Base-by-base conservation (phyloP, 176 grass and related monocot species). In the Urochloa ruziziensis region DNA sequence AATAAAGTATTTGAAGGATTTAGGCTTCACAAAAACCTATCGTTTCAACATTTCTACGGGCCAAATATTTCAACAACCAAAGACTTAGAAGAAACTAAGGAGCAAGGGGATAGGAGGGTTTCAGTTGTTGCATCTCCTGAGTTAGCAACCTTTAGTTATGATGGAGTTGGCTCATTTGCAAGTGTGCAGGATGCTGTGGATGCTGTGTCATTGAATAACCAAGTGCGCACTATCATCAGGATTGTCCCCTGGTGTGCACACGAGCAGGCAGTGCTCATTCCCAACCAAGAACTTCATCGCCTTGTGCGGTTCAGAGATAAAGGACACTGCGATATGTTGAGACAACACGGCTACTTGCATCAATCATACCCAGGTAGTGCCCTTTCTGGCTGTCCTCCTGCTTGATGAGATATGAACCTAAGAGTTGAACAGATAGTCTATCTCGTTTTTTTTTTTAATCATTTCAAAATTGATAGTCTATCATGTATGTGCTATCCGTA, bases 211-310 rank as follows among this genome's bases (percentile, higher is more conserved):
- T 62, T 89, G 35, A 71, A 83, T 14, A 91, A 94, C 69, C 67
- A 83, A 30, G 44, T 77, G 23, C 79, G 70, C 19, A 89, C 86
- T 16, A 53, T 88, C 70, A 94, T 91, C 59, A 68, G 74, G 62
- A 37, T 94, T 35, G 80, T n/a, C 82, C 11, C 89, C 86, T 32
- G 82, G 86, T 24, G 40, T 88, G 25, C 90, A 94, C 90, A 94
- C 54, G 70, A 46, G 42, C 79, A 87, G 29, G 68, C 62, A 51
- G 70, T 94, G 10, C 83, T 89, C 68, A 74, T 91, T 13, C 82
- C 91, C 33, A 94, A 91, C 88, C 6, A 94, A 91, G 86, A 91
- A 77, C 62, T 86, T 90, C 82, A 94, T 90, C 67, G 88, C 85
- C 44, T 85, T 94, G 52, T 86, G 67, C 25, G 34, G 56, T 30